These are phyloP conservation scores for Penicillium carneum DNA, from an alignment of 2,329 filamentous ascomycete genomes.

Conservation along the genomic window DNA sequence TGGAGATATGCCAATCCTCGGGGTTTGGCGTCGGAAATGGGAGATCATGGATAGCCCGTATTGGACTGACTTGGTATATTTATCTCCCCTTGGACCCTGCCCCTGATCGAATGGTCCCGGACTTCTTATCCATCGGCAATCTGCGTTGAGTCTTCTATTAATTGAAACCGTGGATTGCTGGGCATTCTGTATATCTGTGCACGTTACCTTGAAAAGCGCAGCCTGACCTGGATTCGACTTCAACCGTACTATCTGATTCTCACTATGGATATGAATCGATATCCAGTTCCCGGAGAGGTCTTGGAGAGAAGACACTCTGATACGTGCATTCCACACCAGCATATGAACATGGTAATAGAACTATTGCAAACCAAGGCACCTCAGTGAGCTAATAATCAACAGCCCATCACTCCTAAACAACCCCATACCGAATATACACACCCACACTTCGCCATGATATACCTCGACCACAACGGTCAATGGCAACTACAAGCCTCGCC, in stretches of 20 bases:
- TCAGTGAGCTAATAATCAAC: slow-evolving; percentile 7
- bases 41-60: slow-evolving; percentile 11
- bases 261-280: slow-evolving; percentile 29
- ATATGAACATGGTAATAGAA: slow-evolving; percentile 29
- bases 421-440: slow-evolving; percentile 38
- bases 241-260: not conserved
- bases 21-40: slow-evolving; percentile 12
- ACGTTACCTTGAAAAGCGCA: not conserved
- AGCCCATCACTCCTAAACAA: slow-evolving; percentile 34
- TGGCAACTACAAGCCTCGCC: slow-evolving; percentile 43
- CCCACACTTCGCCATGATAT: slow-evolving; percentile 49
- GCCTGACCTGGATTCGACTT: not conserved
- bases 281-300: slow-evolving; percentile 20
- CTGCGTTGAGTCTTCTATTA: slow-evolving; percentile 13
- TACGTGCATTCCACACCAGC: slow-evolving; percentile 25
- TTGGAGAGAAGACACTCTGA: slow-evolving; percentile 36
- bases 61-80: slow-evolving; percentile 14
- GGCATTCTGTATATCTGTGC: not conserved
- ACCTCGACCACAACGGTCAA: slow-evolving; percentile 46
- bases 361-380: not conserved
- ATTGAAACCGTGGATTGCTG: not conserved
- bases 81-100: slow-evolving; percentile 9
- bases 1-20: slow-evolving; percentile 22
- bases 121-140: slow-evolving; percentile 22
- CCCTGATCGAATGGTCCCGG: slow-evolving; percentile 17